These are phyloP conservation scores for Fraxinus anomala DNA, from an alignment of 257 asterid species.

Conservation along the genomic window DNA sequence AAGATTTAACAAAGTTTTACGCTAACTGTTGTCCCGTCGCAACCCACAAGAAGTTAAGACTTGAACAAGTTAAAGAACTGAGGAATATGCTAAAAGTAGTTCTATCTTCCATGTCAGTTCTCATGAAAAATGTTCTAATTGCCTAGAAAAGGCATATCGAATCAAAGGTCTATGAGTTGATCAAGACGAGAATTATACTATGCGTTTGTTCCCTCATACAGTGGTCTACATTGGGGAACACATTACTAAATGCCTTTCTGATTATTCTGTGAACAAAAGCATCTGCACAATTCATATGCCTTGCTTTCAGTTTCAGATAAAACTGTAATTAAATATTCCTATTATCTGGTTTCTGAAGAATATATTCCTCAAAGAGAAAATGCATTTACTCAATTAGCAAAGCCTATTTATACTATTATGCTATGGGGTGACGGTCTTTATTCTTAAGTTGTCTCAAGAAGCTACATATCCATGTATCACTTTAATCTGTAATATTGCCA, in stretches of 20 bases:
- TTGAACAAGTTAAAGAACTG: background rate
- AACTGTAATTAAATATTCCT: slow-evolving; percentile 14
- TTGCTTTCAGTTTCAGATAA: slow-evolving; percentile 1
- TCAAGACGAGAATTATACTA: background rate
- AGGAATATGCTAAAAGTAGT: background rate
- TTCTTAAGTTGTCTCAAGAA: background rate
- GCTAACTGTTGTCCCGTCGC: background rate
- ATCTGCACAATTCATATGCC: slow-evolving; percentile 5
- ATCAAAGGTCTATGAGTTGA: background rate
- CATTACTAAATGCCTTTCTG: slow-evolving; percentile 8
- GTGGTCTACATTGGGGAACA: slow-evolving; percentile 12
- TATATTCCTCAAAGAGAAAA: slow-evolving; percentile 31
- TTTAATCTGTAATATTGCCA: too few species aligned
- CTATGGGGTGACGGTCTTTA: background rate
- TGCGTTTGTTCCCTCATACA: slow-evolving; percentile 21
- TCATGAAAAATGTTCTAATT: background rate
- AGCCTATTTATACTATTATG: background rate
- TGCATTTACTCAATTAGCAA: background rate
- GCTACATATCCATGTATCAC: background rate
- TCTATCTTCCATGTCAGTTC: background rate
- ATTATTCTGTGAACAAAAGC: slow-evolving; percentile 26
- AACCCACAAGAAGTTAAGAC: background rate
- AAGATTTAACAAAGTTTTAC: background rate
- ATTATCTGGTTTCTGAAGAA: slow-evolving; percentile 29
- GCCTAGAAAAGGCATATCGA: background rate